phyloP scores from a whole-genome alignment of 2,329 filamentous ascomycete species.

The Aspergillus japonicus region DNA sequence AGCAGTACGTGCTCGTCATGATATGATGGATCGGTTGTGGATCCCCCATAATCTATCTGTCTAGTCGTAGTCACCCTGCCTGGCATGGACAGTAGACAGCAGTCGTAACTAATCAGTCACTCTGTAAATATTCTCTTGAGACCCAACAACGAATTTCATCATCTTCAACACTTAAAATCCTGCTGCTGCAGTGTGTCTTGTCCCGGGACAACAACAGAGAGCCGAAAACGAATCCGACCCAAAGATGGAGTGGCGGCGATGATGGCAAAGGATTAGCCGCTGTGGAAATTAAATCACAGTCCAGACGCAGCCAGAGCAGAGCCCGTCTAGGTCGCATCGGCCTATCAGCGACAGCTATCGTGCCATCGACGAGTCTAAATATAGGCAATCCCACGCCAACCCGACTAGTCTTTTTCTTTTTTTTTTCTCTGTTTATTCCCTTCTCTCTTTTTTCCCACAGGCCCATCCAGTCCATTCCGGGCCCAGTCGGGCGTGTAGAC shows the following conservation, averaged over 20 bases:
- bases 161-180: not conserved
- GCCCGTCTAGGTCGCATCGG: not conserved
- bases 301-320: not conserved
- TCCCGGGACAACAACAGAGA: not conserved
- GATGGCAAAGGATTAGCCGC: not conserved
- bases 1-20: not conserved
- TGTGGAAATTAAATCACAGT: constrained; percentile 7
- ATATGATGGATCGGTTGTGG: not conserved
- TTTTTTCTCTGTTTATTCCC: too few species aligned
- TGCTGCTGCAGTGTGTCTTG: too few species aligned
- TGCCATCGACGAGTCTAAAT: not conserved
- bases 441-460: not conserved
- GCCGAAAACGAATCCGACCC: not conserved
- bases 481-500: not conserved
- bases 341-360: not conserved
- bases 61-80: too few species aligned
- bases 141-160: not conserved
- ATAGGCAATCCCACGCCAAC: not conserved
- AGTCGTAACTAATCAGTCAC: not conserved
- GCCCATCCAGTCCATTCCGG: not conserved
- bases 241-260: not conserved
- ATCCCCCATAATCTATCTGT: not conserved
- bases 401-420: too few species aligned
- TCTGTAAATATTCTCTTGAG: too few species aligned
- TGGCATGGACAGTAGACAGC: not conserved